These are phyloP conservation scores for Capsella rubella DNA, from an alignment of 441 rosid species.

Conservation along the genomic window DNA sequence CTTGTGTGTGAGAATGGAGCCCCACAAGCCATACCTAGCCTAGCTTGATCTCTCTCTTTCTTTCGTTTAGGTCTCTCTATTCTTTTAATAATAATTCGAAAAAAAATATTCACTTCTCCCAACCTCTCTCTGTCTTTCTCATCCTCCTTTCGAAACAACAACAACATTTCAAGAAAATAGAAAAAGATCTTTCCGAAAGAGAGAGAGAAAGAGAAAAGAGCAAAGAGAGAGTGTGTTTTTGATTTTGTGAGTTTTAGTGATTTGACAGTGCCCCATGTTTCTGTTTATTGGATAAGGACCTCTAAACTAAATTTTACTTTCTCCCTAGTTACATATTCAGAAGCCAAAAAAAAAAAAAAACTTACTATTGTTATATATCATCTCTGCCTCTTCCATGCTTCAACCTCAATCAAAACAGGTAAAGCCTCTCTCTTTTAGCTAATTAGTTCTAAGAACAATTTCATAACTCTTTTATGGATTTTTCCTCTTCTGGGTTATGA, in stretches of 20 bases:
- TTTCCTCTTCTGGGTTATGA: slow-evolving; percentile 34
- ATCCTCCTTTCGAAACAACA: slow-evolving; percentile 8
- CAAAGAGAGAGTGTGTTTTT: neutral
- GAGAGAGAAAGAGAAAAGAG: slow-evolving; percentile 14
- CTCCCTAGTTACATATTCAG: too few species aligned
- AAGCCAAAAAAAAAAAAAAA: too few species aligned
- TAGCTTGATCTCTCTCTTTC: slow-evolving; percentile 51
- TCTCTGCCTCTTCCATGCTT: slow-evolving; percentile 21
- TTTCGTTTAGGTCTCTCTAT: slow-evolving; percentile 32
- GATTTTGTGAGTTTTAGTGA: slow-evolving; percentile 29
- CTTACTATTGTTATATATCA: slow-evolving; percentile 5
- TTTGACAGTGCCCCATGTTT: slow-evolving; percentile 43
- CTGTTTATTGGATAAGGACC: slow-evolving; percentile 43
- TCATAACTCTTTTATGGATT: neutral
- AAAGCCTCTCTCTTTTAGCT: slow-evolving; percentile 1
- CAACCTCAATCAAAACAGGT: slow-evolving; percentile 26
- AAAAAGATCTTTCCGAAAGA: slow-evolving; percentile 26
- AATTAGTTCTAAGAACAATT: neutral
- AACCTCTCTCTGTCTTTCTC: slow-evolving; percentile 30
- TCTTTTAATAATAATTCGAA: neutral
- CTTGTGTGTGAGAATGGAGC: slow-evolving; percentile 39
- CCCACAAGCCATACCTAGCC: slow-evolving; percentile 57
- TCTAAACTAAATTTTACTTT: neutral
- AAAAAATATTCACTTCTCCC: slow-evolving; percentile 29
- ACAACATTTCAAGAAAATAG: slow-evolving; percentile 32